These are phyloP conservation scores for Brassica nigra DNA, from an alignment of 345 rosid species.

Conservation along the genomic window DNA sequence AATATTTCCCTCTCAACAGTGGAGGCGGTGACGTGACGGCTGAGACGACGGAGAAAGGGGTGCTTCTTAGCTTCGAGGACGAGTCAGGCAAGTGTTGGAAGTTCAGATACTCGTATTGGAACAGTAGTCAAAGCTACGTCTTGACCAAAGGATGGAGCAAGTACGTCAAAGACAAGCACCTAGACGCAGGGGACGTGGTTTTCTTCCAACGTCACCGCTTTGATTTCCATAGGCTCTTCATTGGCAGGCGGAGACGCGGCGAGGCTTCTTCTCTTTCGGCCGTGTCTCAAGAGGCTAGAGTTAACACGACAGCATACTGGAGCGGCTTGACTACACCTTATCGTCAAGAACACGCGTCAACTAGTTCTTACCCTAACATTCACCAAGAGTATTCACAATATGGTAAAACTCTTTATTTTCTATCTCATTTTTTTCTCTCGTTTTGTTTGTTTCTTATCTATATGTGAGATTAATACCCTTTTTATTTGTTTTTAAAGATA, in stretches of 20 bases:
- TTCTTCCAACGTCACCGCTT: conserved; percentile 59
- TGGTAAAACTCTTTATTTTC: conserved; percentile 48
- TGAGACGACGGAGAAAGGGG: conserved; percentile 43
- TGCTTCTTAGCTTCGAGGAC: conserved; percentile 75
- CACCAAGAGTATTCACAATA: conserved; percentile 65
- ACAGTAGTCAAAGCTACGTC: conserved; percentile 82
- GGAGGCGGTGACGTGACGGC: conserved; percentile 31
- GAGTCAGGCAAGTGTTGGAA: conserved; percentile 83
- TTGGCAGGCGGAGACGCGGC: conserved; percentile 70
- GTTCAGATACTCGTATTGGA: conserved; percentile 87
- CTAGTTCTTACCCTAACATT: conserved; percentile 36
- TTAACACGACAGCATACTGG: conserved; percentile 35
- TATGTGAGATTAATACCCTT: conserved; percentile 26
- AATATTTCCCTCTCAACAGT: conserved; percentile 63
- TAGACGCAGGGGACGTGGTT: conserved; percentile 77
- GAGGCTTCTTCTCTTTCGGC: conserved; percentile 27
- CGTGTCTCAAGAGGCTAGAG: conserved; percentile 22
- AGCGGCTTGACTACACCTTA: conserved; percentile 37
- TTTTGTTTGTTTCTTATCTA: neutral
- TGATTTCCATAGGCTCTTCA: conserved; percentile 58
- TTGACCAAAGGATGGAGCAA: conserved; percentile 93
- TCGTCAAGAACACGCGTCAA: conserved; percentile 43
- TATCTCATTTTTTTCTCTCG: neutral
- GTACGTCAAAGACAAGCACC: conserved; percentile 80
- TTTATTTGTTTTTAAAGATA: neutral